These are phyloP conservation scores for Talaromyces sp. DNA, from an alignment of 2,329 filamentous ascomycete species.

Conservation along the genomic window DNA sequence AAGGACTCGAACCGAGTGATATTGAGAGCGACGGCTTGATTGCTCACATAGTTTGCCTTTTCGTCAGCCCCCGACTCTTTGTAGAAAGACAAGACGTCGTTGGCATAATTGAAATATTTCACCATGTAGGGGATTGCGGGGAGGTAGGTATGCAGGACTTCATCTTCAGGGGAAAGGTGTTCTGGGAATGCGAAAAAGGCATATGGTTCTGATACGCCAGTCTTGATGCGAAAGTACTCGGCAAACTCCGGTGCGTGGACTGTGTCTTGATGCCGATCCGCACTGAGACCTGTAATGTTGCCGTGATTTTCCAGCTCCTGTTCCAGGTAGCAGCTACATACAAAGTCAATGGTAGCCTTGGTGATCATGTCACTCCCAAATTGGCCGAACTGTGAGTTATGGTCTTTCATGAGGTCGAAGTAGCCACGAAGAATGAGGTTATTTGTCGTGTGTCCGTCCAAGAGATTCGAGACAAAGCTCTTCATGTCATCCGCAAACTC, in stretches of 20 bases:
- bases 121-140: constrained; percentile 9
- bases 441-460: background rate
- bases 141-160: constrained; percentile 1
- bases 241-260: background rate
- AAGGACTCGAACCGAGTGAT: constrained; percentile 5
- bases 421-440: background rate
- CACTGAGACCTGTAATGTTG: background rate
- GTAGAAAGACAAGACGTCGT: constrained; percentile 16
- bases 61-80: constrained; percentile 9
- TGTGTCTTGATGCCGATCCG: background rate
- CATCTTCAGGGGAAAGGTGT: constrained; percentile 2
- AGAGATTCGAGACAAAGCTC: background rate
- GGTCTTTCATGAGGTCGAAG: background rate
- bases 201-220: constrained; percentile 8
- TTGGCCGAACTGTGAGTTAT: background rate
- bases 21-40: background rate
- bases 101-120: constrained; percentile 9
- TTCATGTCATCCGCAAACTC: constrained; percentile 9
- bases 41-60: constrained; percentile 1
- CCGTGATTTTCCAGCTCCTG: background rate
- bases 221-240: constrained; percentile 14
- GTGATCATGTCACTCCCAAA: constrained; percentile 3
- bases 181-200: constrained; percentile 14
- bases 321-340: constrained; percentile 7
- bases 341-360: constrained; percentile 6